These are phyloP conservation scores for Boletellus sp. DNA, from an alignment of 768 basidiomycete genomes.

Conservation along the genomic window DNA sequence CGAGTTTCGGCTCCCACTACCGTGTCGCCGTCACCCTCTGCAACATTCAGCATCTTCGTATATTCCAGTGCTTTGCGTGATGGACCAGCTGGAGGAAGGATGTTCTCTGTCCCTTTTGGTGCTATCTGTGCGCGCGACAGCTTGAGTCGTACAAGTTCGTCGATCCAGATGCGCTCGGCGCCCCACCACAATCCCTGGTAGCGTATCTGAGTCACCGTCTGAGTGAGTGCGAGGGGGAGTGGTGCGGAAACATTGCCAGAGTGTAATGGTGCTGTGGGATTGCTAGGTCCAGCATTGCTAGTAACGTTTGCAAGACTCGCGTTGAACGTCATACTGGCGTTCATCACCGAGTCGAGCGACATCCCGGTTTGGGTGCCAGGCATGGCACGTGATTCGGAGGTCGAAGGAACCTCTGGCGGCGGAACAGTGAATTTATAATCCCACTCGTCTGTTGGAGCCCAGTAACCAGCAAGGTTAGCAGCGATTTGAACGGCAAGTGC, in stretches of 20 bases:
- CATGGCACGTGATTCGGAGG: neutral
- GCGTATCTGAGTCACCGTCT: conserved; percentile 46
- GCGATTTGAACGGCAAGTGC: conserved; percentile 73
- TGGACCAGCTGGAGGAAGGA: conserved; percentile 61
- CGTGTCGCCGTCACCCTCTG: conserved; percentile 4
- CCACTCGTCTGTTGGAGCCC: conserved; percentile 75
- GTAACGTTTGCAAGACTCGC: conserved; percentile 21
- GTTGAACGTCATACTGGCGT: conserved; percentile 44
- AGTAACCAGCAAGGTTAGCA: conserved; percentile 55
- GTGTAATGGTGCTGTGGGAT: neutral
- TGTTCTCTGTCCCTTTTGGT: conserved; percentile 56
- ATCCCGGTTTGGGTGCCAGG: conserved; percentile 10
- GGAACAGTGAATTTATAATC: conserved; percentile 51
- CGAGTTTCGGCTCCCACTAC: conserved; percentile 35
- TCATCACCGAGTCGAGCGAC: conserved; percentile 45
- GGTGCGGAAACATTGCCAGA: conserved; percentile 14
- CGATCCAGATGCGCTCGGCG: conserved; percentile 81
- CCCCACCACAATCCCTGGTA: conserved; percentile 91
- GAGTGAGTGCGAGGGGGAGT: conserved; percentile 18
- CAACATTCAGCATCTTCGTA: conserved; percentile 11
- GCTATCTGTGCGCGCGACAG: conserved; percentile 63
- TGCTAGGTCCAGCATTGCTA: conserved; percentile 9
- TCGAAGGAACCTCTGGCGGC: conserved; percentile 13
- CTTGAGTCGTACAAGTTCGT: conserved; percentile 80
- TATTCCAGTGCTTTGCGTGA: conserved; percentile 32